Conservation (phyloP, 2,329 filamentous ascomycete species). For the Davidsoniella australis region DNA sequence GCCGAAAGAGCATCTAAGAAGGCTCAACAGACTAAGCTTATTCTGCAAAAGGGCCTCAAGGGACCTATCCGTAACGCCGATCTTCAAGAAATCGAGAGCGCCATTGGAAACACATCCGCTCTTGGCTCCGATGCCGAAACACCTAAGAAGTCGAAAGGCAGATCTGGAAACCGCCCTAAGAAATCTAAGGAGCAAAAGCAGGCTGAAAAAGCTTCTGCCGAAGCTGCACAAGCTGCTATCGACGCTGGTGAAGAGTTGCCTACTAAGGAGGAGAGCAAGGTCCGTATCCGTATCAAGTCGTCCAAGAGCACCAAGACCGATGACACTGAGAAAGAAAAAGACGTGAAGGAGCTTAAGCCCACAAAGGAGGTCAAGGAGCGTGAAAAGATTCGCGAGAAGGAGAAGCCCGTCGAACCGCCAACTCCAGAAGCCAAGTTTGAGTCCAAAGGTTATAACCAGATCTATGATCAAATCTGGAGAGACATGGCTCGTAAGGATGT, state of each 20-base stretch:
- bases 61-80: slow-evolving; percentile 48
- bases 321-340: slow-evolving; percentile 21
- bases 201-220: slow-evolving; percentile 66
- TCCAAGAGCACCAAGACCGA: slow-evolving; percentile 16
- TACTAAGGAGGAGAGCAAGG: slow-evolving; percentile 39
- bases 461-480: slow-evolving; percentile 94
- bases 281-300: slow-evolving; percentile 41
- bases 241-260: slow-evolving; percentile 63
- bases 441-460: slow-evolving; percentile 87
- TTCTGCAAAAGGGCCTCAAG: slow-evolving; percentile 73
- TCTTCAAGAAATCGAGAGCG: slow-evolving; percentile 63
- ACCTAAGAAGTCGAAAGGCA: slow-evolving; percentile 34
- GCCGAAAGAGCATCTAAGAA: slow-evolving; percentile 86
- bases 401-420: slow-evolving; percentile 30
- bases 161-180: slow-evolving; percentile 55
- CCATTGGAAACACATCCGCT: slow-evolving; percentile 69
- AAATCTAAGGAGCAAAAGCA: slow-evolving; percentile 82
- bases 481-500: slow-evolving; percentile 89
- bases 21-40: slow-evolving; percentile 74
- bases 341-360: slow-evolving; percentile 27
- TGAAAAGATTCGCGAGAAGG: slow-evolving; percentile 27
- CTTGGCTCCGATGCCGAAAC: slow-evolving; percentile 45
- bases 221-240: slow-evolving; percentile 70
- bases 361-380: slow-evolving; percentile 27
- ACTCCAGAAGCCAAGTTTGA: slow-evolving; percentile 52